Percentiles rank a stretch among this genome's conserved stretches.
These are phyloP conservation scores for Stellera chamaejasme DNA, from an alignment of 345 rosid genomes.

Conservation along the genomic window DNA sequence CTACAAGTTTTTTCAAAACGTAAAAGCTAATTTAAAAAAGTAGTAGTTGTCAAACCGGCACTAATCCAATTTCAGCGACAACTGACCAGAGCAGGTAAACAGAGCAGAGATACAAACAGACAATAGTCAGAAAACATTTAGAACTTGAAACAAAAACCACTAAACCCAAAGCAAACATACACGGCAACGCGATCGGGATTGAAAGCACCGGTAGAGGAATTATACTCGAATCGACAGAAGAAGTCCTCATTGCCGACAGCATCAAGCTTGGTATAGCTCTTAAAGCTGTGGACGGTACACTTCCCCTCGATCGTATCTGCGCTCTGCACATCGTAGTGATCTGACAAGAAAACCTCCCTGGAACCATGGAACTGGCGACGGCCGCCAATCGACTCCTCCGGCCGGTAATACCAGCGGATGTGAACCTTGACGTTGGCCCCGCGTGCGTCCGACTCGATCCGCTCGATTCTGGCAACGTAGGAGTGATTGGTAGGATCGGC, in stretches of 20 bases:
- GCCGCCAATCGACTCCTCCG: conserved; percentile 97
- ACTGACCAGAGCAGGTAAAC: too few relatives aligned
- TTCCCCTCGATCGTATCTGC: conserved; percentile 88
- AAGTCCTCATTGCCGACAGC: conserved; percentile 93
- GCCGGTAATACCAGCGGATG: conserved; percentile 94
- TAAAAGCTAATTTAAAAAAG: too few relatives aligned
- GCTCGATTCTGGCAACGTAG: conserved; percentile 86
- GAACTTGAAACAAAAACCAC: not conserved
- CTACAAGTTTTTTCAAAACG: too few relatives aligned
- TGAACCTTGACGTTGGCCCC: conserved; percentile 67
- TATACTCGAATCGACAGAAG: conserved; percentile 98
- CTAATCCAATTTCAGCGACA: too few relatives aligned
- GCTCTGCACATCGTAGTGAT: conserved; percentile 79
- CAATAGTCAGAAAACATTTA: too few relatives aligned
- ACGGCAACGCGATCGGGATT: conserved; percentile 93
- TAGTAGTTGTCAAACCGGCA: too few relatives aligned
- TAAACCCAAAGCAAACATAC: conserved; percentile 31
- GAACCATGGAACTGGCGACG: conserved; percentile 94
- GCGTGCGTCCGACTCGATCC: conserved; percentile 78
- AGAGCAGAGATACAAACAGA: too few relatives aligned
- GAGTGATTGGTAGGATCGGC: conserved; percentile 74
- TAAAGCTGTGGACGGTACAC: conserved; percentile 87
- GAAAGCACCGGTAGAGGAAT: conserved; percentile 77
- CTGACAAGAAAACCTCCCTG: conserved; percentile 88
- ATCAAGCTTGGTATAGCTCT: conserved; percentile 79